Conservation (phyloP, 2,329 filamentous ascomycete species). For the Ophiocordyceps sinensis region DNA sequence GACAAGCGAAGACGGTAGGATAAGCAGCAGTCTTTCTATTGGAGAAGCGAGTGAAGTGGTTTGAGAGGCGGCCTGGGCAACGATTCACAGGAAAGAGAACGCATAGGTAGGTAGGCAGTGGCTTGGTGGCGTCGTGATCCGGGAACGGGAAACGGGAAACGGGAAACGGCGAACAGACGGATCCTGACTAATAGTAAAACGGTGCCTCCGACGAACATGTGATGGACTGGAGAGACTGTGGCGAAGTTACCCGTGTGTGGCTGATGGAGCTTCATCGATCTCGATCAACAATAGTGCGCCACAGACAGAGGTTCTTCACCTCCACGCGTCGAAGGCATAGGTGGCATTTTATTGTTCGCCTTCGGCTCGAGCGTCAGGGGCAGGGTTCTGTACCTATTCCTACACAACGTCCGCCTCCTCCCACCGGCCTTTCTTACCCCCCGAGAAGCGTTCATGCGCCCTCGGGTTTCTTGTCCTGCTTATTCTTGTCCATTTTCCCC, state of each 20-base stretch:
- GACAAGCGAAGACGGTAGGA: neutral
- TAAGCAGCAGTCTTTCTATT: neutral
- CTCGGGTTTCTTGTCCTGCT: neutral
- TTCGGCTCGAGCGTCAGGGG: neutral
- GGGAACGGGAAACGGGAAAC: no score
- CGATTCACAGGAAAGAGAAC: neutral
- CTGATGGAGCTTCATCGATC: neutral
- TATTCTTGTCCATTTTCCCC: neutral
- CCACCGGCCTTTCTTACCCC: neutral
- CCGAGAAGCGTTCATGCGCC: neutral
- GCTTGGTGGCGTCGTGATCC: no score
- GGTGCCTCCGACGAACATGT: neutral
- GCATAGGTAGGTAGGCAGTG: no score
- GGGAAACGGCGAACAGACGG: no score
- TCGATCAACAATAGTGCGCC: neutral
- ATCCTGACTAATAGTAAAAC: neutral
- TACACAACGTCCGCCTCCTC: neutral
- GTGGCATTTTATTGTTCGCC: conserved; percentile 3
- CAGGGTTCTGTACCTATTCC: conserved; percentile 1
- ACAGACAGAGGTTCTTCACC: neutral
- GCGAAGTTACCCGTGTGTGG: neutral
- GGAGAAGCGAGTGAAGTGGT: neutral
- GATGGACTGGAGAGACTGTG: neutral
- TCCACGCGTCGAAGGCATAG: conserved; percentile 1
- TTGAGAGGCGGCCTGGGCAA: neutral